Evolutionary conservation across 352 stramenopile genomes (phyloP), one percentile per base, ranked within the genome.

Genomic region (Phytopythium ostracodes): DNA sequence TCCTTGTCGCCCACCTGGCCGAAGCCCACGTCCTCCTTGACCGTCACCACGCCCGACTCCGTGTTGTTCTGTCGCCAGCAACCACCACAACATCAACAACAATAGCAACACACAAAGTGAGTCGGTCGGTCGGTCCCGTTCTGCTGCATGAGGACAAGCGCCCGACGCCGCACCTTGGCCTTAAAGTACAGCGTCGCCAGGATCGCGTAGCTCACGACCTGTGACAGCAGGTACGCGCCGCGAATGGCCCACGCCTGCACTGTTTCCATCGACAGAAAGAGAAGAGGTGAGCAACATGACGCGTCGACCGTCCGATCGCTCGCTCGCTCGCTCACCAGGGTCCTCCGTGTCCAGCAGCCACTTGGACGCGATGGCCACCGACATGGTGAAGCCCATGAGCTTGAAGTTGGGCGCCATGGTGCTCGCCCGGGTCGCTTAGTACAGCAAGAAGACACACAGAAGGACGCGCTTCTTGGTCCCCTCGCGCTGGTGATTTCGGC

Each of bases 11-110:
- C 76, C 20, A 78, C 81, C 66, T 91, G 80, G 31, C 83, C 85
- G 62, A 94, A 92, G 62, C 82, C 81, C 33, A 88, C 15, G 54
- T 92, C 85, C 61, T 94, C 84, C 67, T 92, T 91, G 20, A 94
- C 81, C 3, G 68, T 82, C 15, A 94, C 49, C 0, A 88, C 75
- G 14, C 81, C 85, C 6, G 80, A 63, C 56, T 94, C 85, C 43
- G 81, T 90, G 73, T 90, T 94, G 66, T 85, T 89, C 79, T 89
- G 54, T 40, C 44, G 35, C 20, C 20, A 60, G 8, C n/a, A 31
- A 58, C n/a, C 22, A 40, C 29, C 46, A 64, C 22, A 5, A n/a
- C 38, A 38, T n/a, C n/a, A n/a, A n/a, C n/a, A n/a, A n/a, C n/a
- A n/a, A n/a, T n/a, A n/a, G n/a, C n/a, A n/a, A n/a, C n/a, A 38